Conservation (phyloP, 176 grass and related monocot genomes). For the Juncus inflexus region DNA sequence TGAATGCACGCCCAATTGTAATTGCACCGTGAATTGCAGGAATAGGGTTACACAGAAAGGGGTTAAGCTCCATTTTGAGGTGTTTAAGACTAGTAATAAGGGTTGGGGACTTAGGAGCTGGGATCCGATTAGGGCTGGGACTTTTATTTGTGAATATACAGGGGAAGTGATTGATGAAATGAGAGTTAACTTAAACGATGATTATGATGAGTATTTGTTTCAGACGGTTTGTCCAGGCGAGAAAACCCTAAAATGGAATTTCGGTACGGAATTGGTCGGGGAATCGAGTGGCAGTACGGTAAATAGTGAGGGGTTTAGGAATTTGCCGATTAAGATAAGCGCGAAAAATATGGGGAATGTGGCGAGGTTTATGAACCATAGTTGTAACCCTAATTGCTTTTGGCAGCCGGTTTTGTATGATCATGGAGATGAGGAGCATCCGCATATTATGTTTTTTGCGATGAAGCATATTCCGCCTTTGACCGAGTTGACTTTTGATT, state of each 20-base stretch:
- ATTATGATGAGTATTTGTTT: slow-evolving; percentile 74
- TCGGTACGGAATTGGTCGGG: slow-evolving; percentile 65
- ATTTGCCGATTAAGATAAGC: slow-evolving; percentile 74
- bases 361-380: slow-evolving; percentile 90
- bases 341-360: slow-evolving; percentile 71
- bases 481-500: slow-evolving; percentile 93
- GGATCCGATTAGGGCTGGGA: slow-evolving; percentile 77
- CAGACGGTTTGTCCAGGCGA: slow-evolving; percentile 43
- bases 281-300: slow-evolving; percentile 25
- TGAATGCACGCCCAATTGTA: slow-evolving; percentile 66
- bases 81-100: slow-evolving; percentile 73
- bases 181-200: slow-evolving; percentile 44
- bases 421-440: slow-evolving; percentile 52
- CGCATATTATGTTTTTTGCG: slow-evolving; percentile 95
- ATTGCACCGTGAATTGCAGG: slow-evolving; percentile 65
- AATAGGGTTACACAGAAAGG: slow-evolving; percentile 81
- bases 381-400: slow-evolving; percentile 71
- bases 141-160: slow-evolving; percentile 83
- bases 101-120: slow-evolving; percentile 93
- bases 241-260: slow-evolving; percentile 80
- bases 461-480: slow-evolving; percentile 91
- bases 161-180: slow-evolving; percentile 61
- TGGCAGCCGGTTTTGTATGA: slow-evolving; percentile 89
- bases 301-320: slow-evolving; percentile 38
- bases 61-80: slow-evolving; percentile 73